These are phyloP conservation scores for Cladophialophora exuberans DNA, from an alignment of 2,329 filamentous ascomycete species.

Conservation along the genomic window DNA sequence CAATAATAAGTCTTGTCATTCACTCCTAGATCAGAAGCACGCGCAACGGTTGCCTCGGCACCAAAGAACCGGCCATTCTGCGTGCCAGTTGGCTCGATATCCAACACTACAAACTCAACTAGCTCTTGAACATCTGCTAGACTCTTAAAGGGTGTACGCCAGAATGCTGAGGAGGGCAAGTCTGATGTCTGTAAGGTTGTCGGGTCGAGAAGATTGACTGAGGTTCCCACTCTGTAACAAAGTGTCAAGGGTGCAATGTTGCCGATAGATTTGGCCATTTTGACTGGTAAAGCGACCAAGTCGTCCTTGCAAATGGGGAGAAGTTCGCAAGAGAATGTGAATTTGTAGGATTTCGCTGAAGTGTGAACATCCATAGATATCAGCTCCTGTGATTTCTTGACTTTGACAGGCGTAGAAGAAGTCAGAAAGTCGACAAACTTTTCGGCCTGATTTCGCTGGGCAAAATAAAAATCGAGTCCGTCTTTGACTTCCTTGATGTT, in stretches of 20 bases:
- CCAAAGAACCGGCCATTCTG: conserved; percentile 81
- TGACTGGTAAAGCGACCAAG: conserved; percentile 87
- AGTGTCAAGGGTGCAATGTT: conserved; percentile 87
- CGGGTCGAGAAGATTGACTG: conserved; percentile 87
- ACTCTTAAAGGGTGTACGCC: conserved; percentile 83
- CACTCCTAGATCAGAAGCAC: conserved; percentile 79
- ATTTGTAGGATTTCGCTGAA: conserved; percentile 89
- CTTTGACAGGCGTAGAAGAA: conserved; percentile 75
- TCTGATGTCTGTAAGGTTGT: conserved; percentile 90
- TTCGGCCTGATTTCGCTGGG: conserved; percentile 85
- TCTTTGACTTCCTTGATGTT: conserved; percentile 98
- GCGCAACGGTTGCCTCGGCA: conserved; percentile 84
- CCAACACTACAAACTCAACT: conserved; percentile 91
- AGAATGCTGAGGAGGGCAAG: conserved; percentile 80
- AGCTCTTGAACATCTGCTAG: conserved; percentile 83
- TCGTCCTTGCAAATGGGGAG: conserved; percentile 98
- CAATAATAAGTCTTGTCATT: conserved; percentile 90
- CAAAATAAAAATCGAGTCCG: conserved; percentile 94
- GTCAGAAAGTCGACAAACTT: conserved; percentile 89
- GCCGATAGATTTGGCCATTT: conserved; percentile 81
- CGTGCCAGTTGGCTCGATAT: conserved; percentile 79
- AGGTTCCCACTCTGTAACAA: conserved; percentile 85
- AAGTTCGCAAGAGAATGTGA: conserved; percentile 84
- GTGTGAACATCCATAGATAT: conserved; percentile 95
- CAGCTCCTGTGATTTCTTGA: conserved; percentile 86